Evolutionary conservation across 306 rosid species (phyloP), one percentile per base, ranked within the genome.

Genomic region (Lotus japonicus): DNA sequence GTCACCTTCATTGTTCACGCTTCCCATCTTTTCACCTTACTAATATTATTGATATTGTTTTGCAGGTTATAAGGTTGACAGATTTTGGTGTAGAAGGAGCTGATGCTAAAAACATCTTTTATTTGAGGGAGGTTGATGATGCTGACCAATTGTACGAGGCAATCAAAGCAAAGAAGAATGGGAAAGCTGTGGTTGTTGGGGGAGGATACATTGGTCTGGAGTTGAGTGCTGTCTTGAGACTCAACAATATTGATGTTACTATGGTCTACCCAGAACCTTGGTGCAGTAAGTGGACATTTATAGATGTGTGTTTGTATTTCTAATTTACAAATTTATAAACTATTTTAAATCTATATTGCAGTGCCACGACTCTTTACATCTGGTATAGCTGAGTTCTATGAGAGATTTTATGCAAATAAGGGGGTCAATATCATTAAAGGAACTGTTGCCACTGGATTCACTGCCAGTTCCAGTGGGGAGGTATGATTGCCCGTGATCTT

Each of bases 221-320:
- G 82, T 85, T 94, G 66, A 78, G 96, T 82, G 99, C 99, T 18
- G 95, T 78, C 44, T 74, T 94, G 84, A 78, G 60, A 71, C 83
- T 90, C 60, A 94, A 94, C 81, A 80, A 90, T 70, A 44, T 84
- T 67, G 96, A 94, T 66, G 92, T 85, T 53, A 82, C 58, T 70
- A 94, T 94, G 99, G 96, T 94, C 74, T 94, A 90, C 82, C 99
- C 99, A 11, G 99, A 94, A 77, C 97, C 97, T 35, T 94, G 99
- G 99, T 90, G 97, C 79, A 94, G 99, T 94, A 88, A 88, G 99
- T 90, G 77, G 79, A 72, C 73, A 36, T 26, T 54, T 52, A 53
- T 71, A 41, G 7, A n/a, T 28, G 18, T 11, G 31, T 9, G 10
- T 10, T 6, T n/a, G 46, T 48, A 50, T 51, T 71, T 39, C 43